Conservation (phyloP, 192 early-diverging fungal species). For the Backusella luteola region DNA sequence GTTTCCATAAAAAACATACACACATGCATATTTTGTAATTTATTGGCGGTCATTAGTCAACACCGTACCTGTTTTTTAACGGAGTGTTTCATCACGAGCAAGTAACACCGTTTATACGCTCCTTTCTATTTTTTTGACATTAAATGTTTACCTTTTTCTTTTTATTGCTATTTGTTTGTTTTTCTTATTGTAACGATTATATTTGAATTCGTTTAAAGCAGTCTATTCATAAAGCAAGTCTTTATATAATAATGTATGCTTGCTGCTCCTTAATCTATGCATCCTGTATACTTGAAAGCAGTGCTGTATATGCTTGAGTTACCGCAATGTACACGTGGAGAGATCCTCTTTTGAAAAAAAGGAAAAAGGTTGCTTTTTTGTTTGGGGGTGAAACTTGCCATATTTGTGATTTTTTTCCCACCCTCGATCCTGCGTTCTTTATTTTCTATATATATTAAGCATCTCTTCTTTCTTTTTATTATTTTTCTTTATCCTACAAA, state of each 20-base stretch:
- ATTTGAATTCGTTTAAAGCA: background rate
- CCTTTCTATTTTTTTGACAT: background rate
- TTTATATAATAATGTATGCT: background rate
- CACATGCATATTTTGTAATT: too few relatives aligned
- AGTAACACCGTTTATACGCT: background rate
- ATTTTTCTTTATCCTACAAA: background rate
- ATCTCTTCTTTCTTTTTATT: background rate
- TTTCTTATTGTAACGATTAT: background rate
- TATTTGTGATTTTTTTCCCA: constrained; percentile 13
- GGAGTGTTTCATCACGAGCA: background rate
- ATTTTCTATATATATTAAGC: background rate
- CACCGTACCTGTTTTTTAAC: background rate
- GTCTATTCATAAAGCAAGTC: background rate
- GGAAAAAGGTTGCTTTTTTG: background rate
- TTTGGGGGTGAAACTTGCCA: background rate
- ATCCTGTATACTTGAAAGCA: background rate
- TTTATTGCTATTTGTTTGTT: background rate
- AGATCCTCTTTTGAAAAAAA: background rate
- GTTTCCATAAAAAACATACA: too few relatives aligned
- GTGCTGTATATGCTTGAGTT: background rate
- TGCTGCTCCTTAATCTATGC: background rate
- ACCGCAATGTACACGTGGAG: background rate
- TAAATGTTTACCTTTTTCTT: background rate
- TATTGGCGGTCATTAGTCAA: too few relatives aligned
- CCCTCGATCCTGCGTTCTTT: constrained; percentile 1